phyloP scores from a whole-genome alignment of 768 basidiomycete species.

The Pleurotus sapidus region DNA sequence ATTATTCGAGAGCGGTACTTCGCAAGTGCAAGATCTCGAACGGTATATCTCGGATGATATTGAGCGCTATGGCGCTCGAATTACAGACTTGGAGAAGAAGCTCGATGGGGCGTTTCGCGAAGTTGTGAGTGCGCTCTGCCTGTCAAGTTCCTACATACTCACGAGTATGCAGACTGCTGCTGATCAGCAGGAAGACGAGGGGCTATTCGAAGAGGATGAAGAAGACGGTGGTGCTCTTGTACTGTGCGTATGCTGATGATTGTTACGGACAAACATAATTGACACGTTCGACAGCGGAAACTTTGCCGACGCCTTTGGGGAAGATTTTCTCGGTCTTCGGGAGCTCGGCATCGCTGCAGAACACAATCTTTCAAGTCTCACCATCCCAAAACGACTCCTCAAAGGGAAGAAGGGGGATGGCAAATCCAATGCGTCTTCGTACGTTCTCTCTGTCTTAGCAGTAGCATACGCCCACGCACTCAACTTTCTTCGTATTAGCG shows the following conservation, averaged over 20 bases:
- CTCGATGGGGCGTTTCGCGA: conserved; percentile 81
- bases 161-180: conserved; percentile 33
- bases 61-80: conserved; percentile 71
- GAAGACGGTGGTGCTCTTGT: conserved; percentile 61
- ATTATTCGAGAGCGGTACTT: conserved; percentile 84
- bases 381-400: conserved; percentile 75
- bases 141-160: neutral
- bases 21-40: conserved; percentile 76
- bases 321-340: conserved; percentile 89
- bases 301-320: conserved; percentile 84
- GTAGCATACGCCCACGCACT: neutral
- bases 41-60: conserved; percentile 89
- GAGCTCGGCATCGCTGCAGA: conserved; percentile 89
- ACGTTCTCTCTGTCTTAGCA: conserved; percentile 24
- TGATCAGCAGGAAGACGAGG: conserved; percentile 58
- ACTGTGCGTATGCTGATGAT: conserved; percentile 32
- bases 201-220: conserved; percentile 53
- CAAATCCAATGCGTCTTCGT: conserved; percentile 42
- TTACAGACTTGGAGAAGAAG: conserved; percentile 84
- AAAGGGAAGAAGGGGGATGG: conserved; percentile 54
- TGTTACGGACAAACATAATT: neutral
- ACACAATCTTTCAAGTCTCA: conserved; percentile 73
- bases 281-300: conserved; percentile 54
- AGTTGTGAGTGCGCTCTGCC: conserved; percentile 45
- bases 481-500: conserved; percentile 28